Conservation (phyloP, 2,329 filamentous ascomycete species). For the Pezicula radicicola region DNA sequence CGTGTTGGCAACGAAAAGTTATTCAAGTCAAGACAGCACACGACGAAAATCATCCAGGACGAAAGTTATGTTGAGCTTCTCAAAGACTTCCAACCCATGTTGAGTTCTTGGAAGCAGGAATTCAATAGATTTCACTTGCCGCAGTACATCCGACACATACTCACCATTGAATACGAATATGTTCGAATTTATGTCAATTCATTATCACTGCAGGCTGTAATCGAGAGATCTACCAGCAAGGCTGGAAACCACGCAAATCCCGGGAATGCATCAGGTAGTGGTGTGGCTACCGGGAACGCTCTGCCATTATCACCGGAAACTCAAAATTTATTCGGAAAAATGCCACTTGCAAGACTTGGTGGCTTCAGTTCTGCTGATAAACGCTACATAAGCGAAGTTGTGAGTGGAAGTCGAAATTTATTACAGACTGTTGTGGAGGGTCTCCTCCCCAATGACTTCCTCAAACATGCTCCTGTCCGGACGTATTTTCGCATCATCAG, state of each 20-base stretch:
- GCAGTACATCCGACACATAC: conserved; percentile 67
- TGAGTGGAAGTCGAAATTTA: conserved; percentile 75
- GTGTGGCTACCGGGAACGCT: conserved; percentile 33
- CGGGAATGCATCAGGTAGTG: conserved; percentile 31
- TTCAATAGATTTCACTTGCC: conserved; percentile 76
- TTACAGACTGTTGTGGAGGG: conserved; percentile 74
- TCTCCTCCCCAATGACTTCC: conserved; percentile 68
- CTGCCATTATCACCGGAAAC: conserved; percentile 55
- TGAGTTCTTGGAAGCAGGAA: conserved; percentile 75
- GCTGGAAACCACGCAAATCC: conserved; percentile 42
- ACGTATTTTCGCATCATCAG: conserved; percentile 87
- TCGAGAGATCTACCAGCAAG: conserved; percentile 85
- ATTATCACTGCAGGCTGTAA: conserved; percentile 87
- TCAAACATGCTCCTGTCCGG: conserved; percentile 78
- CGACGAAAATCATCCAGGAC: conserved; percentile 82
- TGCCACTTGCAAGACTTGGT: conserved; percentile 61
- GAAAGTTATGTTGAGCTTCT: conserved; percentile 81
- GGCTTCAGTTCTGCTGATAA: conserved; percentile 66
- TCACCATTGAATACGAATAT: conserved; percentile 94
- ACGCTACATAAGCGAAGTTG: conserved; percentile 72
- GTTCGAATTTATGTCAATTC: conserved; percentile 94
- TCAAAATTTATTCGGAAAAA: conserved; percentile 61
- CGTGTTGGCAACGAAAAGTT: conserved; percentile 84
- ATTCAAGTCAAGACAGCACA: conserved; percentile 84
- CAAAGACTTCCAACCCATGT: conserved; percentile 74